Conservation (phyloP, 192 early-diverging fungal species). For the Linnemannia exigua region DNA sequence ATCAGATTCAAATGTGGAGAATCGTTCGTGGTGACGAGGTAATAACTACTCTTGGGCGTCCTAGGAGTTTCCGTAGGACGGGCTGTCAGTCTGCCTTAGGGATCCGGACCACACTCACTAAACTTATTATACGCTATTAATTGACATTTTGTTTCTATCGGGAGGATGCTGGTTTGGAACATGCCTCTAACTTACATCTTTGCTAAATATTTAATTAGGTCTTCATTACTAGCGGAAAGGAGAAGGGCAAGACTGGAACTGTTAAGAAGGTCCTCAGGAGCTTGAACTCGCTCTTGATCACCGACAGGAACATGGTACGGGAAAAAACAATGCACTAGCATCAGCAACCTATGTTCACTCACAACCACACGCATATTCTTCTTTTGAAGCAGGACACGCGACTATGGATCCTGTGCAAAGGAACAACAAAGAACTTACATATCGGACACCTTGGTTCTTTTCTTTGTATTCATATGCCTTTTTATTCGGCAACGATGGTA, state of each 20-base stretch:
- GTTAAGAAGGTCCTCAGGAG: constrained; percentile 73
- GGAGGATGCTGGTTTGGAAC: not conserved
- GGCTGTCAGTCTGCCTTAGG: not conserved
- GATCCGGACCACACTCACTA: not conserved
- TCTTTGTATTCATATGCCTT: not conserved
- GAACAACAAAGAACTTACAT: constrained; percentile 5
- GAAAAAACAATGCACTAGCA: constrained; percentile 12
- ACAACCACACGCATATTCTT: not conserved
- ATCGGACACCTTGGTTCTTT: not conserved
- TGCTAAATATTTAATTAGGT: constrained; percentile 51
- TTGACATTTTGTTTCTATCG: not conserved
- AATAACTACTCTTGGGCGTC: not conserved
- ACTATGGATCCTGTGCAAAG: not conserved
- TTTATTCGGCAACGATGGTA: constrained; percentile 17
- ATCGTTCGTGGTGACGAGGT: constrained; percentile 71
- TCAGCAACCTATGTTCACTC: not conserved
- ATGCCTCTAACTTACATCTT: not conserved
- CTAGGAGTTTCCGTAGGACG: not conserved
- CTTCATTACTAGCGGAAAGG: constrained; percentile 72
- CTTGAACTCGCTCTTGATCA: constrained; percentile 74
- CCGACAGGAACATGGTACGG: constrained; percentile 67
- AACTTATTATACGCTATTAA: not conserved
- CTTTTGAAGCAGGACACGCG: not conserved
- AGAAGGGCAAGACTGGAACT: constrained; percentile 73
- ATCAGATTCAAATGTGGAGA: constrained; percentile 71